Evolutionary conservation across 2,329 filamentous ascomycete species (phyloP), one percentile per base, ranked within the genome.

Genomic region (Fusarium dimerum): DNA sequence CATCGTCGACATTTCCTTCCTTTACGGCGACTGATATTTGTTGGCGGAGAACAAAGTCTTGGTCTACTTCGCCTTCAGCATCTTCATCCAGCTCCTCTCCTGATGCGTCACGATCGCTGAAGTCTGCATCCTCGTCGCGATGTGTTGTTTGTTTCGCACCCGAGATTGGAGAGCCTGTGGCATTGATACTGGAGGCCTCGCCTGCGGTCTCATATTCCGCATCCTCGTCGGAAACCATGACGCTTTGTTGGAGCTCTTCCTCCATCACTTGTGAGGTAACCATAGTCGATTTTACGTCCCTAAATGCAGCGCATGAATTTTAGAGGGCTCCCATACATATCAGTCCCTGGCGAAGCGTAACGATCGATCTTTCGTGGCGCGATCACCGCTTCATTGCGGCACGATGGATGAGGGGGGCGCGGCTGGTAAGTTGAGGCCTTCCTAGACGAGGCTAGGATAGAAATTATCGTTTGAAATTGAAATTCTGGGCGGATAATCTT

Each of bases 211-310:
- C 72, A 49, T 76, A 77, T 36, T 77, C 75, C 45, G 73, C 75
- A 50, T 76, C 77, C 51, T 80, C 78, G 5, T 80, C 78, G 6
- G 79, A 80, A 50, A 78, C 72, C 59, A 79, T 71, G 41, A 76
- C 77, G 66, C 79, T 82, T 61, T 81, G 78, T 62, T 83, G 81
- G 51, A 82, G 73, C 66, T 83, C 78, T 53, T 84, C 80, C 65
- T 83, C 77, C 71, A 81, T 82, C 45, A 77, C 72, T 62, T 81
- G 80, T 50, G 77, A 74, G 61, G 76, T 81, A 47, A 76, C 69
- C 78, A 82, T 82, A 43, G 59, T 70, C 61, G 62, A 61, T 57
- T 57, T 57, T 61, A 59, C 61, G 60, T 64, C 58, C 55, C 53
- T 52, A 56, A 55, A 58, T 51, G 52, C 48, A 54, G 45, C 20